Base-by-base conservation (phyloP, 164 flowering plant species). In the Paratinospora sagittata region DNA sequence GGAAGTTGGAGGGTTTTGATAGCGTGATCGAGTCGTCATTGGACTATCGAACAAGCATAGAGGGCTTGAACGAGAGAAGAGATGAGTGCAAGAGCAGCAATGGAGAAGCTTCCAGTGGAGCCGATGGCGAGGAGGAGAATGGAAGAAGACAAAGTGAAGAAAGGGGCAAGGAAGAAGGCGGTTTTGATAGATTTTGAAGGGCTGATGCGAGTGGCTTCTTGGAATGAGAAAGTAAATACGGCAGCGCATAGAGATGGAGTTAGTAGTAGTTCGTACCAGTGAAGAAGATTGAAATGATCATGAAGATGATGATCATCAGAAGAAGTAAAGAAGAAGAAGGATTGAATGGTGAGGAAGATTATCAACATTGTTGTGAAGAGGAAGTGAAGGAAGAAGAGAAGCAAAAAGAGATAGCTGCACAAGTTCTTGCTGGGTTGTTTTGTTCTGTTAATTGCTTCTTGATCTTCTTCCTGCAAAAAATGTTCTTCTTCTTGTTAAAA, bases 101-200 rank as follows among this genome's bases (percentile, higher is more conserved):
- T 61, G 1, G 75, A 79, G 1, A 82, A 63, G 63, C 89, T 67
- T 10, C 65, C 78, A 8, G 76, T 27, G 8, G 84, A 73, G 39
- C 79, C 83, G 6, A 78, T 73, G 17, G 66, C 39, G 27, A 89
- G 72, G n/a, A 86, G 67, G 3, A 89, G 63, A 1, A 90, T 21
- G 0, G 83, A 85, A n/a, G 73, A 67, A 0, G 79, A 83, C 12
- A 74, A 76, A 0, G 90, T 80, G 3, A 84, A 73, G 37, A 76
- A 57, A 27, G 93, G 91, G 75, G 85, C 74, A 21, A 87, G 70
- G 87, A 89, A 86, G 61, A 89, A 86, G 55, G 82, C 79, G 11
- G 81, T 65, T 63, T 30, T 80, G 1, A 87, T 12, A 45, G 89
- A 70, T 68, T 41, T 78, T 16, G 78, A 52, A 6, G 90, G 86